phyloP scores from a whole-genome alignment of 768 basidiomycete genomes.

The Pleurotus tuoliensis region DNA sequence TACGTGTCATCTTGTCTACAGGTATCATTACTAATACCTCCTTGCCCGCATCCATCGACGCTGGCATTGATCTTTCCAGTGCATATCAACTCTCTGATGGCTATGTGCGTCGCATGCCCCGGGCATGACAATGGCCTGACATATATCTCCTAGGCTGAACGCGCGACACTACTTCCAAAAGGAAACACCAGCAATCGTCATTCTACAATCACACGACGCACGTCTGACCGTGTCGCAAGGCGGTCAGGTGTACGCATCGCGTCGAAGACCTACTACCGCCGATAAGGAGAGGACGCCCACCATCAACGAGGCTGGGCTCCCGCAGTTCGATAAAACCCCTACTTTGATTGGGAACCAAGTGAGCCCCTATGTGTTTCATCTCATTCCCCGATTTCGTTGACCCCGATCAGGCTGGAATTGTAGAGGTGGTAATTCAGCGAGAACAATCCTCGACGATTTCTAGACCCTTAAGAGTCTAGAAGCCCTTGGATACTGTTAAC shows the following conservation, averaged over 20 bases:
- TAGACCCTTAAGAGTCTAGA: not conserved
- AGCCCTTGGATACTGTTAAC: not conserved
- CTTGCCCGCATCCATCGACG: not conserved
- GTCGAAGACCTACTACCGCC: slow-evolving; percentile 2
- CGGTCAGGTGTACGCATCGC: not conserved
- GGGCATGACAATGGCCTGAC: not conserved
- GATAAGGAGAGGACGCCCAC: slow-evolving; percentile 1
- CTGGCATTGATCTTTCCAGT: not conserved
- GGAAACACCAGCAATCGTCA: not conserved
- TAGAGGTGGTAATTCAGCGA: not conserved
- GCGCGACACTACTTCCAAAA: slow-evolving; percentile 4
- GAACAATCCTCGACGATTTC: slow-evolving; percentile 3
- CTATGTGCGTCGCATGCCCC: not conserved
- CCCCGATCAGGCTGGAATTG: not conserved
- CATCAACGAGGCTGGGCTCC: slow-evolving; percentile 3
- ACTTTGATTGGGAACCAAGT: not conserved
- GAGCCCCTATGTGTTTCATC: not conserved
- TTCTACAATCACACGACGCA: slow-evolving; percentile 1
- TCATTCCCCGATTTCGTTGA: not conserved
- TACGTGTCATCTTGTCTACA: slow-evolving; percentile 2
- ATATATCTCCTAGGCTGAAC: not conserved
- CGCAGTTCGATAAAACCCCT: not conserved
- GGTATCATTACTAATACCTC: not conserved
- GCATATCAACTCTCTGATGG: slow-evolving; percentile 6
- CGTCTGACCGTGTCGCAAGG: not conserved